A percentile compares a stretch with the other conserved stretches of the same genome.
These are phyloP conservation scores for Ziziphus jujuba DNA, from an alignment of 306 rosid species.

Conservation along the genomic window DNA sequence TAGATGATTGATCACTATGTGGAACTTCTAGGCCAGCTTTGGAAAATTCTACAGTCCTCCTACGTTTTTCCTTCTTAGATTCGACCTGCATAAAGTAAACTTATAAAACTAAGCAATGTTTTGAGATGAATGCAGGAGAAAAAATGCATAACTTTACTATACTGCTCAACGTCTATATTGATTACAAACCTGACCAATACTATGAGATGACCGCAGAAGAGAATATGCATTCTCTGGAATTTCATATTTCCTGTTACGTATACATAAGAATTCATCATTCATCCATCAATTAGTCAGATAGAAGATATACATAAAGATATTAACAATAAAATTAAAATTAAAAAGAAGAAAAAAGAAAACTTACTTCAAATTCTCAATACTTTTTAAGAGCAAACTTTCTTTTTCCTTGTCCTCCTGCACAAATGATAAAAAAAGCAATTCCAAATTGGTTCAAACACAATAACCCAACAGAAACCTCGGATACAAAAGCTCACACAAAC, in stretches of 20 bases:
- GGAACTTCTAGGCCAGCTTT: constrained; percentile 58
- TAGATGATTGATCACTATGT: constrained; percentile 27
- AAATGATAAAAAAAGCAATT: constrained; percentile 12
- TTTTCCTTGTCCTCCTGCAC: constrained; percentile 71
- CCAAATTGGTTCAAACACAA: constrained; percentile 19
- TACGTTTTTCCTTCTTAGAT: constrained; percentile 60
- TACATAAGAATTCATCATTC: constrained; percentile 14
- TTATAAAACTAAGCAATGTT: constrained; percentile 6
- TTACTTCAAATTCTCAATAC: constrained; percentile 67
- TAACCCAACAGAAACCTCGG: constrained; percentile 15
- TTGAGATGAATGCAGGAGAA: background rate
- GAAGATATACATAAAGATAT: background rate
- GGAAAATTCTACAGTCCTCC: constrained; percentile 50
- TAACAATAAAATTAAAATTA: background rate
- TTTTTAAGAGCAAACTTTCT: constrained; percentile 49
- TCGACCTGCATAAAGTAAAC: constrained; percentile 46
- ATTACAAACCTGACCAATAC: constrained; percentile 69
- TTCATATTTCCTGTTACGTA: constrained; percentile 54
- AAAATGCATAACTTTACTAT: background rate
- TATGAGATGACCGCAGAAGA: constrained; percentile 63
- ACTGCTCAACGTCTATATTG: background rate
- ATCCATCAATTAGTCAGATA: constrained; percentile 10
- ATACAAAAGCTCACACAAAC: background rate
- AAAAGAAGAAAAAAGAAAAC: constrained; percentile 13
- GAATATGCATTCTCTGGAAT: constrained; percentile 71